Evolutionary conservation across 1,284 basidiomycete genomes (phyloP).

Genomic region (Ganoderma multipileum): DNA sequence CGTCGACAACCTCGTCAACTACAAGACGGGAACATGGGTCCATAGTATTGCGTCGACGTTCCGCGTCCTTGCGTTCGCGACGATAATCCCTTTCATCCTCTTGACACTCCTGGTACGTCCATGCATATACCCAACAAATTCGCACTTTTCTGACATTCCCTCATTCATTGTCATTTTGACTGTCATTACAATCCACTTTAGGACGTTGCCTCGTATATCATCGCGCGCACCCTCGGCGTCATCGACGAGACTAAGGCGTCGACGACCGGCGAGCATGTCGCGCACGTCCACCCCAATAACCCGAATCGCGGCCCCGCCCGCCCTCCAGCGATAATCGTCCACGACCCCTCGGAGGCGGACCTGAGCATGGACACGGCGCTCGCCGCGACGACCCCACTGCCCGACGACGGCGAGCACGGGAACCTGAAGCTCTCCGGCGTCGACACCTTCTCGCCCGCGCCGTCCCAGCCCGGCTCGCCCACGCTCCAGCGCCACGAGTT

Average conservation of each 20-base stretch:
- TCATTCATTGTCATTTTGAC: background rate
- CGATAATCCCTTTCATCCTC: constrained; percentile 69
- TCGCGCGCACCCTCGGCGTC: constrained; percentile 82
- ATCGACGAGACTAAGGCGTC: constrained; percentile 75
- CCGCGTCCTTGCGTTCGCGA: constrained; percentile 67
- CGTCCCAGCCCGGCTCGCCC: constrained; percentile 70
- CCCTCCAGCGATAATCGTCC: constrained; percentile 36
- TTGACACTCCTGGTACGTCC: constrained; percentile 64
- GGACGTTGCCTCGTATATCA: constrained; percentile 83
- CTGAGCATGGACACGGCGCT: constrained; percentile 10
- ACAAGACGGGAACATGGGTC: constrained; percentile 69
- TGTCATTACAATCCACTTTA: constrained; percentile 36
- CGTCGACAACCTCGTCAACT: constrained; percentile 66
- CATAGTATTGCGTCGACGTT: constrained; percentile 67
- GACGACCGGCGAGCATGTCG: constrained; percentile 47
- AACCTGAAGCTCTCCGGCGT: constrained; percentile 68
- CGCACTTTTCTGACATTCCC: background rate
- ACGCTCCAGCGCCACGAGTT: constrained; percentile 47
- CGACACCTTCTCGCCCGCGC: constrained; percentile 72
- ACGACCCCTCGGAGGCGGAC: constrained; percentile 11
- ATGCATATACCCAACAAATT: background rate
- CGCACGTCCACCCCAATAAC: background rate
- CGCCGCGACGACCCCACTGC: constrained; percentile 29
- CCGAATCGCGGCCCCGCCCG: background rate
- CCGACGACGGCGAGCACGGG: constrained; percentile 55